These are phyloP conservation scores for Cladobotryum mycophilum DNA, from an alignment of 2,329 filamentous ascomycete genomes.

Conservation along the genomic window DNA sequence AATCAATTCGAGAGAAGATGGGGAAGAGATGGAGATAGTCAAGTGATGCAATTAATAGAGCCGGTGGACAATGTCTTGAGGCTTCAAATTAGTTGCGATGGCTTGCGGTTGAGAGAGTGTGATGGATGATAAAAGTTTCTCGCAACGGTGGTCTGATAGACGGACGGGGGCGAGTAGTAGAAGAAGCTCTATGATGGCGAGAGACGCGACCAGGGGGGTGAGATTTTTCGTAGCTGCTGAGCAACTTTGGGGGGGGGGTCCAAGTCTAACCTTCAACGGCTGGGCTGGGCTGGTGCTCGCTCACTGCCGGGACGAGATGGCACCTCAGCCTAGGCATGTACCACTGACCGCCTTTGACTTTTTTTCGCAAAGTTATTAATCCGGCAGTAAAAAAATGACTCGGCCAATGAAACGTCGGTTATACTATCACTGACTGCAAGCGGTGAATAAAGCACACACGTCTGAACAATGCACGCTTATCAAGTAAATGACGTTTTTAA, in stretches of 20 bases:
- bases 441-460: conserved; percentile 6
- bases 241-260: no score
- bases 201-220: conserved; percentile 10
- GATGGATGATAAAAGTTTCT: no score
- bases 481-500: no score
- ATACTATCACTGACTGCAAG: neutral
- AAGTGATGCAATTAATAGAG: neutral
- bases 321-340: neutral
- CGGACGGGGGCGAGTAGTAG: no score
- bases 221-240: conserved; percentile 9
- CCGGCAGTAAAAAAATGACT: conserved; percentile 5
- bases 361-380: neutral
- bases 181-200: no score
- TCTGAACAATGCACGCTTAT: no score
- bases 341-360: conserved; percentile 2
- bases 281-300: no score
- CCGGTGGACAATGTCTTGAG: no score
- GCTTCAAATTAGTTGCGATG: no score
- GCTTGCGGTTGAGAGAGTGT: no score
- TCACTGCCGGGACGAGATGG: no score
- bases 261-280: neutral
- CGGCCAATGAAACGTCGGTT: conserved; percentile 2
- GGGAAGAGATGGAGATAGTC: neutral
- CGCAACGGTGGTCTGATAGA: no score
- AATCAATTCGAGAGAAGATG: neutral